Base-by-base conservation (phyloP, 2,329 filamentous ascomycete genomes). In the Nemania sp. region DNA sequence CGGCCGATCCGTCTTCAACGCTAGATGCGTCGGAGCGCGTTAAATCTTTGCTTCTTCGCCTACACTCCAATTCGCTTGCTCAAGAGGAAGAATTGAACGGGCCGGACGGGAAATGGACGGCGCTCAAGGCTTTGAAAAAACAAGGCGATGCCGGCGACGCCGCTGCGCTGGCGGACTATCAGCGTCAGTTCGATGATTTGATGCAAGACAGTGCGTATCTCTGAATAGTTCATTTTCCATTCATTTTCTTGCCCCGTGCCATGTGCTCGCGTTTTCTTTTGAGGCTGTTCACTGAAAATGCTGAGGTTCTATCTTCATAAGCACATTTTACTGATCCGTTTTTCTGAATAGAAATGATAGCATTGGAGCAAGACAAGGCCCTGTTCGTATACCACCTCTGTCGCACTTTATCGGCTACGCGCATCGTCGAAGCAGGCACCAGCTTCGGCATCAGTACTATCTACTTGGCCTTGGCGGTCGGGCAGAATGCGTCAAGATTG, bases 401-500 rank as follows among this genome's bases (percentile, higher is more conserved):
- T 23, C 48, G 52, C 9, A 42, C 51, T n/a, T 6, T 49, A 8
- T 57, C 51, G 3, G 83, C 81, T 0, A 54, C 50, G 5, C 45
- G 50, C 28, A 30, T 57, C 23, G 46, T 57, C 41, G 50, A 57
- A 30, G 49, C 49, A 8, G 54, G 54, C 19, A 57, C 54, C 6
- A 50, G 54, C 36, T 57, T 57, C 7, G 54, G 54, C 31, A 45
- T 57, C 1, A 57, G 54, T 24, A 57, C 54, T 50, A 57, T 57
- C 19, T 57, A 57, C 22, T 12, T 57, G 14, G 54, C 49, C 15
- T 17, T 57, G 15, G 54, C 45, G 1, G 79, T 81, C 0, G 73
- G 73, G 0, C 73, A 80, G 49, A 84, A 80, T 52, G 72, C 70
- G 0, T 17, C 45, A 2, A 50, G 30, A 22, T 61, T 57, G 0